Base-by-base conservation (phyloP, 2,329 filamentous ascomycete genomes). In the Orbilia brochopaga region DNA sequence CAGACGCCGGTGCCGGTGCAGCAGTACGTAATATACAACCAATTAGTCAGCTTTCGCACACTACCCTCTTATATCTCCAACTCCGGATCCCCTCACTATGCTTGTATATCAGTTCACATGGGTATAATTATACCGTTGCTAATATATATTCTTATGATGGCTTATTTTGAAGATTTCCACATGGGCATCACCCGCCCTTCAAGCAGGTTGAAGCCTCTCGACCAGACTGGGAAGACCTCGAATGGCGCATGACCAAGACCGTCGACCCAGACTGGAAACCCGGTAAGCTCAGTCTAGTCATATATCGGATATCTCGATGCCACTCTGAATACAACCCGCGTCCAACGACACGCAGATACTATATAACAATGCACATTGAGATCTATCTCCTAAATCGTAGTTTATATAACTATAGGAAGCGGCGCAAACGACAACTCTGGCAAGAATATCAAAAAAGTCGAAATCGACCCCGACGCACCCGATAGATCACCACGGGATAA, bases 401-500 rank as follows among this genome's bases (percentile, higher is more conserved):
- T 4, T 6, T 13, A 23, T 13, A n/a, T 19, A 15, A 24, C 44
- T 58, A 37, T 8, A 8, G 67, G 77, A 74, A 72, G 63, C 65
- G 37, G 67, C 51, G 60, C 69, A 75, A 44, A 57, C 23, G 56
- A 76, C 46, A 76, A 78, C 4, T 80, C 63, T 76, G 85, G 73
- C 61, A 85, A 86, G 69, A 79, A 81, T 0, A 90, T 96, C 80
- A 80, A 72, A 27, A 76, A 72, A n/a, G 67, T 75, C 6, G 40
- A 93, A 74, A 96, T 97, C 76, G 88, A 96, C 79, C 92, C 92
- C 0, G 87, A 92, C 78, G 88, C 84, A 63, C 81, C 86, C 27
- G 90, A 87, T 32, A 85, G 92, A 0, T 84, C 87, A 0, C 80
- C 86, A 0, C 81, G 82, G 0, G 87, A 85, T 81, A 97, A 97